phyloP scores from a whole-genome alignment of 345 rosid genomes.

The Moringa oleifera region DNA sequence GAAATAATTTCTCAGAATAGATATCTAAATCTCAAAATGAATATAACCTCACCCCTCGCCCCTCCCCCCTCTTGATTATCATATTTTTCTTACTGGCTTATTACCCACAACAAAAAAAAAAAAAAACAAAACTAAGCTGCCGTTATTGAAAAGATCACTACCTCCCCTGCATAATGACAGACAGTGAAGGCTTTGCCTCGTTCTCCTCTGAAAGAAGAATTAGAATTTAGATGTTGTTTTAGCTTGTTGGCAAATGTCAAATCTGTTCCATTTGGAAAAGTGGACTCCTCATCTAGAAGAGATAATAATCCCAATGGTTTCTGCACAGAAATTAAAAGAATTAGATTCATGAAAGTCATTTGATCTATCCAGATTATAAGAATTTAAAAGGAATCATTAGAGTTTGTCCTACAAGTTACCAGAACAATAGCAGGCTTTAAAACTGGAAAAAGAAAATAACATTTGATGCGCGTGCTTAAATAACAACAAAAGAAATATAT shows the following conservation, averaged over 20 bases:
- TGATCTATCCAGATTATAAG: conserved; percentile 1
- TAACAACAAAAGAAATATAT: too few relatives aligned
- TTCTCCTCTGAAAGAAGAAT: conserved; percentile 77
- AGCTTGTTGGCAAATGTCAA: conserved; percentile 93
- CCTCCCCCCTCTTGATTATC: background rate
- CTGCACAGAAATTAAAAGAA: conserved; percentile 41
- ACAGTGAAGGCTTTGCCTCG: conserved; percentile 78
- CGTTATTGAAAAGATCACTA: conserved; percentile 21
- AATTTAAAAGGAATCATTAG: conserved; percentile 2
- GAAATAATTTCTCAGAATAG: conserved; percentile 10
- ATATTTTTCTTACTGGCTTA: background rate
- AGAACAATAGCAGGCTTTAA: background rate
- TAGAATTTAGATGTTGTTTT: conserved; percentile 72
- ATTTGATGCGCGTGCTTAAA: background rate
- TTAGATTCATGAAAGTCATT: conserved; percentile 4
- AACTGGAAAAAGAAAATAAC: too few relatives aligned
- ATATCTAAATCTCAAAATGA: background rate
- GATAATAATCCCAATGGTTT: conserved; percentile 90
- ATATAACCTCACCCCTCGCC: too few relatives aligned
- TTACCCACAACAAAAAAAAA: too few relatives aligned
- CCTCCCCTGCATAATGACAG: conserved; percentile 97
- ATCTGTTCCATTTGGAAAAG: conserved; percentile 94
- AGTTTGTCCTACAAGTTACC: background rate
- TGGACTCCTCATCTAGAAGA: conserved; percentile 93
- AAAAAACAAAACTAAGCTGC: conserved; percentile 2